Base-by-base conservation (phyloP, 2,329 filamentous ascomycete species). In the Xylaria sp. region DNA sequence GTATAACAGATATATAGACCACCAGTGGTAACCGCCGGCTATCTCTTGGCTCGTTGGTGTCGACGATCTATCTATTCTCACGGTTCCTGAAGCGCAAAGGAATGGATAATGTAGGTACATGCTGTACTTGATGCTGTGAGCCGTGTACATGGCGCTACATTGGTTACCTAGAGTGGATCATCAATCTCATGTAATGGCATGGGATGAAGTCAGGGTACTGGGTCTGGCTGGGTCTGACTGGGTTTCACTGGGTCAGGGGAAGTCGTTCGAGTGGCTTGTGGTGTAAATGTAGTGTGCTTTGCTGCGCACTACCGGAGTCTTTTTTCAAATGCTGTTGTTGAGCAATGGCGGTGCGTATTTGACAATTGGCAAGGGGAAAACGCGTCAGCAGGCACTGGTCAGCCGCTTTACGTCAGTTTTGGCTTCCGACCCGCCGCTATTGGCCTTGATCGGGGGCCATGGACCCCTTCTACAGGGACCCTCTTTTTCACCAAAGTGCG, bases 371-470 rank as follows among this genome's bases (percentile, higher is more conserved):
- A 44, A 32, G 12, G 28, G 20, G 20, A 18, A 57, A 39, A 67
- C 65, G 59, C 58, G 65, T 67, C 65, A 54, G 59, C 52, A 20
- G 41, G 25, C 50, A 39, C 23, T 39, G n/a, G 34, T 32, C 34
- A 8, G 18, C 25, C 51, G 34, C 52, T 34, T 67, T 56, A 67
- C 65, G 65, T 67, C 65, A 67, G 52, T 51, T 34, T 23, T 13
- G n/a, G 46, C 41, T 37, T 28, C 56, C 28, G 37, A 12, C 44
- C 32, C 52, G 46, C 32, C 52, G 54, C 59, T 63, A 67, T 48
- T 52, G 65, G 44, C 18, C 18, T 39, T 15, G 15, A 12, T 12
- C 13, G 23, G 20, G 46, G 56, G 56, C 20, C 32, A n/a, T 12
- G 15, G 55, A 52, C 13, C 34, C 52, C 25, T 23, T 9, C n/a